A percentile compares a stretch with the other conserved stretches of the same genome.
Conservation (phyloP, 2,329 filamentous ascomycete genomes). For the Diaporthe citri region DNA sequence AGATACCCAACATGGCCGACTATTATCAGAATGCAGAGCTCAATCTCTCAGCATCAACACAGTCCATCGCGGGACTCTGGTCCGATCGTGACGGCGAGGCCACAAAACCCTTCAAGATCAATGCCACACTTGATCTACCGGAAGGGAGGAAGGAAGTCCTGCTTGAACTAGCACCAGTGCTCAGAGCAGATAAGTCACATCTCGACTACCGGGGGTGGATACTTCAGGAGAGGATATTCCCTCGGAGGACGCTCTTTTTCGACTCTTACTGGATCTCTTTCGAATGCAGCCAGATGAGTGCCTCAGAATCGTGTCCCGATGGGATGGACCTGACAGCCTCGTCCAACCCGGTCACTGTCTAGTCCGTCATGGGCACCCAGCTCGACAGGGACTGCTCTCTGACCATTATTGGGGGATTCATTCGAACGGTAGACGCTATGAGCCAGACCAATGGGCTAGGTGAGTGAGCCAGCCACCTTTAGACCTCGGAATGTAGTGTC, state of each 20-base stretch:
- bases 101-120: conserved; percentile 7
- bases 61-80: conserved; percentile 18
- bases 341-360: conserved; percentile 2
- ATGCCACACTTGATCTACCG: neutral
- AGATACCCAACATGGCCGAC: conserved; percentile 34
- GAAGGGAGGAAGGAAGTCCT: neutral
- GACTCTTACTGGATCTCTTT: conserved; percentile 28
- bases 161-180: conserved; percentile 9
- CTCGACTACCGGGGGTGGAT: conserved; percentile 30
- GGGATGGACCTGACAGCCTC: neutral
- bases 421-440: neutral
- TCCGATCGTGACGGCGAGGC: neutral
- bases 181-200: conserved; percentile 21
- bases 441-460: neutral
- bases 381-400: conserved; percentile 27
- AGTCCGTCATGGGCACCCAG: neutral
- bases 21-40: conserved; percentile 27
- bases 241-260: conserved; percentile 18
- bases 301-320: neutral
- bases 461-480: neutral
- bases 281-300: conserved; percentile 22
- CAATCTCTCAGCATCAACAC: conserved; percentile 4
- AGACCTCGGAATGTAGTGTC: neutral
- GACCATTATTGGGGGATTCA: conserved; percentile 4
- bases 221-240: conserved; percentile 24